phyloP scores from a whole-genome alignment of 2,329 filamentous ascomycete species.

The Penicillium corylophilum region DNA sequence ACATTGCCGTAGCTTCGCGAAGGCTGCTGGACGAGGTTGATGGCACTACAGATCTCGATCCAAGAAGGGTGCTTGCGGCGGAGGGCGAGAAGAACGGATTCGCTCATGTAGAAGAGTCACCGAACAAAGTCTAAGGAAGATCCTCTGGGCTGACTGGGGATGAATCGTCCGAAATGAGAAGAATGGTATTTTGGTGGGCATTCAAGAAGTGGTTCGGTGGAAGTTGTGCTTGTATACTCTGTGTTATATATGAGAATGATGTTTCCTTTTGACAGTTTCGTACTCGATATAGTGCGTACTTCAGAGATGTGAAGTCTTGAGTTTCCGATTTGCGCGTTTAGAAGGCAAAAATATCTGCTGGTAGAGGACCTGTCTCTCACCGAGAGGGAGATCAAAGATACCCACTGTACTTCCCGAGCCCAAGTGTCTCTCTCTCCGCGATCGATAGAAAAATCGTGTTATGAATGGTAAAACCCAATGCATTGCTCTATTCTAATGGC shows the following conservation, averaged over 20 bases:
- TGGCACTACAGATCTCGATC: conserved; percentile 16
- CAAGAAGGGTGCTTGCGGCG: conserved; percentile 3
- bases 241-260: background rate
- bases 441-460: background rate
- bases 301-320: background rate
- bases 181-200: background rate
- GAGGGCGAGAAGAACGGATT: conserved; percentile 1
- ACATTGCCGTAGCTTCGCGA: conserved; percentile 29
- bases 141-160: background rate
- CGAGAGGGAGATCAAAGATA: background rate
- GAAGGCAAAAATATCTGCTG: background rate
- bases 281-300: background rate
- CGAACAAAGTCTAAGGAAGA: conserved; percentile 1
- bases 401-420: background rate
- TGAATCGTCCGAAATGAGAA: background rate
- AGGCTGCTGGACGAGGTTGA: conserved; percentile 33
- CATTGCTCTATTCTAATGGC: background rate
- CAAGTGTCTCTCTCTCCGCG: background rate
- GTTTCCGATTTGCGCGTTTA: background rate
- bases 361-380: background rate
- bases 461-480: background rate
- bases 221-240: background rate
- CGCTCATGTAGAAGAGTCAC: background rate
- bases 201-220: background rate
- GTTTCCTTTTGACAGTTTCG: background rate